Conservation (phyloP, 371 early-diverging fungal species). For the Mortierella sp. region DNA sequence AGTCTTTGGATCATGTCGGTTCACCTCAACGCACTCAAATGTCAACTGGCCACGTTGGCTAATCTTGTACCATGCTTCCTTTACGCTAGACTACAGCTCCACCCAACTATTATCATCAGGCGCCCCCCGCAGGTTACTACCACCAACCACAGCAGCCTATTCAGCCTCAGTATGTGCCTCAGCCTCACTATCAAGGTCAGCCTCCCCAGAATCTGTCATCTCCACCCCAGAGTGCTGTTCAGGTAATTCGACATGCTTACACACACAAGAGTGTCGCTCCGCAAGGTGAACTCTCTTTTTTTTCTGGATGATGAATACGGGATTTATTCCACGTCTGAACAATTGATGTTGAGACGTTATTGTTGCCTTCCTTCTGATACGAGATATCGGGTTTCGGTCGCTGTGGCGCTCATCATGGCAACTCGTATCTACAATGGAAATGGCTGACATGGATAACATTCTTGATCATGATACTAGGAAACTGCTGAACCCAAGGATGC, state of each 20-base stretch:
- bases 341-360: too few species aligned
- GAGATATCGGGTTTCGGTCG: not conserved
- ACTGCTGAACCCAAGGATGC: constrained; percentile 18
- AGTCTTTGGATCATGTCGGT: constrained; percentile 12
- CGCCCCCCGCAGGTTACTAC: constrained; percentile 29
- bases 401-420: not conserved
- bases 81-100: constrained; percentile 43
- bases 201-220: constrained; percentile 22
- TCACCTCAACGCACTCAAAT: not conserved
- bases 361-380: too few species aligned
- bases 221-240: constrained; percentile 20
- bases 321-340: too few species aligned
- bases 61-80: not conserved
- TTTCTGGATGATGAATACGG: too few species aligned
- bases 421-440: not conserved
- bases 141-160: constrained; percentile 33
- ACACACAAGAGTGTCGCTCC: too few species aligned
- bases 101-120: constrained; percentile 43
- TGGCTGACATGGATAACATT: not conserved
- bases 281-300: too few species aligned
- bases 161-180: constrained; percentile 46
- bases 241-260: not conserved
- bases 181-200: constrained; percentile 9
- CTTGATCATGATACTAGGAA: constrained; percentile 8
- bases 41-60: not conserved